Evolutionary conservation across 768 basidiomycete genomes (phyloP), one percentile per base, ranked within the genome.

Genomic region (Termitomyces sp.): DNA sequence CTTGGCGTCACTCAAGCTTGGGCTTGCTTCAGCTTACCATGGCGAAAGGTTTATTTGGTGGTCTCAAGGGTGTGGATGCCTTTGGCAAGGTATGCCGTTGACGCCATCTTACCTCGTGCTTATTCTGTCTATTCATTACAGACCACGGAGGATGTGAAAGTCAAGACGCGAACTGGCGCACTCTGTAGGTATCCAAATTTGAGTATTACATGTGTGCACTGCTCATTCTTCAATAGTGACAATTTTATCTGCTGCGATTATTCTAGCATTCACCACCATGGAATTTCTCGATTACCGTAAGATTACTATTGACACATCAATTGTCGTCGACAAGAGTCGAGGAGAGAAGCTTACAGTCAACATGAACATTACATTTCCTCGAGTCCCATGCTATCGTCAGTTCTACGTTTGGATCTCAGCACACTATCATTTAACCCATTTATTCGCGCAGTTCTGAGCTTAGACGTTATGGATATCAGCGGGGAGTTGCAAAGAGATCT

Each of bases 111-210:
- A 34, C 37, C 34, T 40, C 25, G 53, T 50, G 47, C 35, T 59
- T 21, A 58, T 27, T 29, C 23, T 57, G 34, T 58, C 11, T 37
- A 23, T 16, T n/a, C 31, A 32, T 44, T 46, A 32, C 65, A 99
- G 96, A 99, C 97, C 37, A 92, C 92, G 71, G 97, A 98, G 69
- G 97, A 99, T 79, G 97, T 99, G 61, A 98, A 98, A 77, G 92
- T 99, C 75, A 95, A 95, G 81, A 98, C 97, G 34, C 85, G 95
- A 57, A 93, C 91, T 45, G 95, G 92, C 63, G 96, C 92, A 63
- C 78, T 95, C 65, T 78, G 95, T 96, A 64, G 71, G 91, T 77
- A 47, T 19, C 25, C 27, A 14, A n/a, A 37, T 50, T 32, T 37
- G 42, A 48, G 44, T 54, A 27, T 14, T 19, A 40, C n/a, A n/a